Evolutionary conservation across 768 basidiomycete genomes (phyloP).

Genomic region (Suillus bovinus): DNA sequence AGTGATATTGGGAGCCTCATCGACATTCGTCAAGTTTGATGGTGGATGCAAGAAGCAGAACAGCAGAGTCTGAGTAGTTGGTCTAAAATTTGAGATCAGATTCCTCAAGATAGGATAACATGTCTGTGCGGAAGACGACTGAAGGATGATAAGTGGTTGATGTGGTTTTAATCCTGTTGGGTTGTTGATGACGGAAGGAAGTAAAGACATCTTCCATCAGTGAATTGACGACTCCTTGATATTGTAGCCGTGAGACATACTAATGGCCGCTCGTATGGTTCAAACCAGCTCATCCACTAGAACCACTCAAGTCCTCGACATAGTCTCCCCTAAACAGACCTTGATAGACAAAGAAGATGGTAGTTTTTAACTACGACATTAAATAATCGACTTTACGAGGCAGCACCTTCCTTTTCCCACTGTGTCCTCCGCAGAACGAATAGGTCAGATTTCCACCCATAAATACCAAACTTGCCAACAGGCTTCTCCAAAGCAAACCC

Average conservation of each 20-base stretch:
- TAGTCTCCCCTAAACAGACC: not conserved
- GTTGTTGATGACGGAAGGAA: constrained; percentile 30
- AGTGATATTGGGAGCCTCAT: constrained; percentile 30
- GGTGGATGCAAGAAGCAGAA: constrained; percentile 62
- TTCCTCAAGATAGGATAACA: constrained; percentile 54
- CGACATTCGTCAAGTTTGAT: constrained; percentile 39
- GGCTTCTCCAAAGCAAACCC: constrained; percentile 52
- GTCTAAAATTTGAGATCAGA: constrained; percentile 35
- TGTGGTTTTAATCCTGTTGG: constrained; percentile 24
- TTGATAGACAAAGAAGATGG: too few species aligned
- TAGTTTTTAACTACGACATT: not conserved
- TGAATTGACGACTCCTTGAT: too few species aligned
- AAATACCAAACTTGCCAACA: constrained; percentile 49
- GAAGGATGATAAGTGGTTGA: constrained; percentile 52
- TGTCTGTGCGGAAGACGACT: constrained; percentile 62
- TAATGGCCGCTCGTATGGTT: too few species aligned
- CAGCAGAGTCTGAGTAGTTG: constrained; percentile 37
- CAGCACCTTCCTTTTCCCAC: constrained; percentile 40
- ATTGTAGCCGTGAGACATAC: too few species aligned
- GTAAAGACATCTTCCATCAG: constrained; percentile 33
- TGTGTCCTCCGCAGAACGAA: constrained; percentile 43
- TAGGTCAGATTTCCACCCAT: constrained; percentile 54
- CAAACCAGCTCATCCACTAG: too few species aligned
- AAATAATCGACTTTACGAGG: not conserved
- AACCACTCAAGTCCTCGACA: not conserved